phyloP scores from a whole-genome alignment of 164 flowering plant species.

The Berberis thunbergii region DNA sequence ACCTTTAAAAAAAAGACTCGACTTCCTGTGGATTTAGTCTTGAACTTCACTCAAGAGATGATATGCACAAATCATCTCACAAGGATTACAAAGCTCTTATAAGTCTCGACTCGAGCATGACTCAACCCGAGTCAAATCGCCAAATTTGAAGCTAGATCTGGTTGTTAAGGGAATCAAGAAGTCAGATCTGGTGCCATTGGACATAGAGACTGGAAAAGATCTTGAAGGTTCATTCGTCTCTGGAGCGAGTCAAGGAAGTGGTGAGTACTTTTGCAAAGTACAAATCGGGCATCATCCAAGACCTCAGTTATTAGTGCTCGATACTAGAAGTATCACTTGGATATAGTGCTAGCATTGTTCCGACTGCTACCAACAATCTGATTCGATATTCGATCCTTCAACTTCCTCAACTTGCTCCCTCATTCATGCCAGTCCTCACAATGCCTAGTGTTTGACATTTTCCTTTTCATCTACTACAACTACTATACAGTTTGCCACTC shows the following conservation, averaged over 20 bases:
- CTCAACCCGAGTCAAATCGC: no score
- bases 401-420: constrained; percentile 50
- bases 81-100: no score
- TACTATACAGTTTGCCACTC: no score
- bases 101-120: no score
- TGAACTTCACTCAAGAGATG: no score
- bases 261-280: constrained; percentile 85
- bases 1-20: no score
- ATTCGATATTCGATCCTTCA: constrained; percentile 81
- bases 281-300: constrained; percentile 72
- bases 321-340: constrained; percentile 90
- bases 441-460: constrained; percentile 69
- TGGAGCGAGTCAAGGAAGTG: constrained; percentile 78
- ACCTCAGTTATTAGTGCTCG: constrained; percentile 60
- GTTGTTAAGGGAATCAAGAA: constrained; percentile 27
- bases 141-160: constrained; percentile 35
- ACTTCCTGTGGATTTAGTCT: no score
- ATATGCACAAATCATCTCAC: no score
- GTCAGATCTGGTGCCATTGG: constrained; percentile 41
- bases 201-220: constrained; percentile 11
- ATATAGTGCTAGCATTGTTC: constrained; percentile 86
- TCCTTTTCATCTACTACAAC: no score
- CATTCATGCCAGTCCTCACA: constrained; percentile 48
- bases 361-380: constrained; percentile 85
- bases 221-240: constrained; percentile 57